These are phyloP conservation scores for Ophiostoma sp. DNA, from an alignment of 2,329 filamentous ascomycete species.

Conservation along the genomic window DNA sequence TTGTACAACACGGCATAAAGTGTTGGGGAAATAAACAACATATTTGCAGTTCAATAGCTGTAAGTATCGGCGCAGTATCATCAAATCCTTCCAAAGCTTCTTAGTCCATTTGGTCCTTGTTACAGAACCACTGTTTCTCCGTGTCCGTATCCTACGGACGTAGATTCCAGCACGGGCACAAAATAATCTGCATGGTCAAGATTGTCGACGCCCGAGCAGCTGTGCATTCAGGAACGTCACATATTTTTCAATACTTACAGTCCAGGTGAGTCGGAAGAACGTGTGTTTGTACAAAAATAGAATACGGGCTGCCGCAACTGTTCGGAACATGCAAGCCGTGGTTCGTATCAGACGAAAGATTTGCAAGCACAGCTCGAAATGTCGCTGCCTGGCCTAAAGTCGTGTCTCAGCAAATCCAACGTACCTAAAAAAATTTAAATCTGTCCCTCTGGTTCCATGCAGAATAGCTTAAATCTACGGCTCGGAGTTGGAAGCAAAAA, in stretches of 20 bases:
- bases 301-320: not conserved
- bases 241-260: not conserved
- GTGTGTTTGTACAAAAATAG: not conserved
- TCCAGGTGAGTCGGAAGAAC: not conserved
- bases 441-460: not conserved
- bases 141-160: not conserved
- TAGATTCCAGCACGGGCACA: not conserved
- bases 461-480: not conserved
- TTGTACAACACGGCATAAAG: not conserved
- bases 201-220: not conserved
- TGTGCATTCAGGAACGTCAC: not conserved
- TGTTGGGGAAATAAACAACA: not conserved
- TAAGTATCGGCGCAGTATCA: not conserved
- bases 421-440: not conserved
- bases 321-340: not conserved
- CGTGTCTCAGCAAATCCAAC: not conserved
- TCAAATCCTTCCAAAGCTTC: not conserved
- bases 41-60: not conserved
- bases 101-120: not conserved
- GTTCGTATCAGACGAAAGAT: not conserved
- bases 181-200: not conserved
- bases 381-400: not conserved
- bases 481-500: slow-evolving; percentile 10
- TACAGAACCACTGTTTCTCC: not conserved
- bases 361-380: not conserved